Conservation (phyloP, 2,329 filamentous ascomycete genomes). For the Aspergillus costaricaensis region DNA sequence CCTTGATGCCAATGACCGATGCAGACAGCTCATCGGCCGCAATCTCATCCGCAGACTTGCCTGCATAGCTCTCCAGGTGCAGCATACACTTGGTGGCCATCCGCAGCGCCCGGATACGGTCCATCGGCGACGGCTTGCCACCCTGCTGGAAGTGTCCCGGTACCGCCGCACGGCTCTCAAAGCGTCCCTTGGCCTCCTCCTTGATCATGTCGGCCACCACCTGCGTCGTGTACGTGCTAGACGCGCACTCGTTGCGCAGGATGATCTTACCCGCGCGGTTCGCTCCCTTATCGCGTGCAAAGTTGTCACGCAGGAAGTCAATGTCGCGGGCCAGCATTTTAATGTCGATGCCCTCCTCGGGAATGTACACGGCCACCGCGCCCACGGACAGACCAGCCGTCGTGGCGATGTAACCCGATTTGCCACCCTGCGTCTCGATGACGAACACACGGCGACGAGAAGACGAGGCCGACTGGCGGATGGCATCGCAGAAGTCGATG, state of each 20-base stretch:
- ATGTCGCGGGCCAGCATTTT: constrained; percentile 93
- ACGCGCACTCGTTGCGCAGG: constrained; percentile 94
- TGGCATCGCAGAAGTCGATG: constrained; percentile 93
- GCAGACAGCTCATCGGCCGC: constrained; percentile 72
- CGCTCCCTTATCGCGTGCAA: constrained; percentile 81
- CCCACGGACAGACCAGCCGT: constrained; percentile 89
- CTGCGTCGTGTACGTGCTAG: constrained; percentile 85
- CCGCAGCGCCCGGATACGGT: constrained; percentile 86
- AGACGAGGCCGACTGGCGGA: constrained; percentile 93
- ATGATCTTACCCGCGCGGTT: constrained; percentile 90
- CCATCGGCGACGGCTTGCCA: constrained; percentile 91
- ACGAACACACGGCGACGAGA: constrained; percentile 94
- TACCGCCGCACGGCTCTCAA: constrained; percentile 88
- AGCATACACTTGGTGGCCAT: constrained; percentile 93
- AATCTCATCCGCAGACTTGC: constrained; percentile 66
- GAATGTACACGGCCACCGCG: constrained; percentile 90
- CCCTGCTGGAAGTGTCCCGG: constrained; percentile 95
- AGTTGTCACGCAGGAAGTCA: constrained; percentile 81
- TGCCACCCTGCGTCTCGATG: constrained; percentile 94
- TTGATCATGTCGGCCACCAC: constrained; percentile 94
- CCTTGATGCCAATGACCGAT: constrained; percentile 87
- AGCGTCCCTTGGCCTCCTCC: constrained; percentile 86
- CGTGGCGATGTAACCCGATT: constrained; percentile 90
- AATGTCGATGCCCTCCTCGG: constrained; percentile 91
- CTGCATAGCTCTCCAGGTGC: constrained; percentile 78